phyloP scores from a whole-genome alignment of 495 filamentous ascomycete species.

The Penicillium salamii region DNA sequence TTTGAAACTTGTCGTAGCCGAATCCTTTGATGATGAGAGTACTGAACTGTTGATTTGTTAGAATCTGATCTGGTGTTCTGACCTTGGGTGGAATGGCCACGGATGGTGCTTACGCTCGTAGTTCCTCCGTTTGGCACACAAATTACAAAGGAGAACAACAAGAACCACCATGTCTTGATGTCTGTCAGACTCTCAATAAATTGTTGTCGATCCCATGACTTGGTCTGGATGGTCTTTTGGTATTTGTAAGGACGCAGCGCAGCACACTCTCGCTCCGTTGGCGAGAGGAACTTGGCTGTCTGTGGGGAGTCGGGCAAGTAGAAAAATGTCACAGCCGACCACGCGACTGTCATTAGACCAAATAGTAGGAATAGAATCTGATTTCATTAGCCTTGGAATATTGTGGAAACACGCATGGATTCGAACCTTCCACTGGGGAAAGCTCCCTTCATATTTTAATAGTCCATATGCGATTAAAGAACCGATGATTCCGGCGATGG shows the following conservation, averaged over 20 bases:
- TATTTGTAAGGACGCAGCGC: conserved; percentile 50
- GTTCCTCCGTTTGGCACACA: conserved; percentile 23
- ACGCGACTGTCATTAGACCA: conserved; percentile 32
- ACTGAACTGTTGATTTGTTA: conserved; percentile 16
- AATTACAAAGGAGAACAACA: conserved; percentile 17
- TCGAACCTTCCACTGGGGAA: conserved; percentile 41
- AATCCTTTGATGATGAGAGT: conserved; percentile 31
- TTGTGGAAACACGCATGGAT: neutral
- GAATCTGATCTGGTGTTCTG: too few relatives aligned
- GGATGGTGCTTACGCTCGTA: conserved; percentile 12
- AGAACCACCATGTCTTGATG: conserved; percentile 32
- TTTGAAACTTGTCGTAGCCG: conserved; percentile 24
- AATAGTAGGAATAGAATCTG: conserved; percentile 36
- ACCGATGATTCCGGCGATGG: conserved; percentile 44
- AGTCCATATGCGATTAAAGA: conserved; percentile 49
- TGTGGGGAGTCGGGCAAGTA: conserved; percentile 47
- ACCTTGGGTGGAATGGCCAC: too few relatives aligned
- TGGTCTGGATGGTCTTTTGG: conserved; percentile 51
- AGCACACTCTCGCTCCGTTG: conserved; percentile 41
- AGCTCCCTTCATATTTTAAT: conserved; percentile 36
- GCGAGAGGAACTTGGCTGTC: conserved; percentile 37
- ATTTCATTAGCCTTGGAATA: neutral
- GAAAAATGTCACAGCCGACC: conserved; percentile 35
- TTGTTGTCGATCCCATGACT: conserved; percentile 47
- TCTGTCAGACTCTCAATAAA: conserved; percentile 42